These are phyloP conservation scores for Saccharomyces pastorianus DNA, from an alignment of 1,139 yeast genomes.

Conservation along the genomic window DNA sequence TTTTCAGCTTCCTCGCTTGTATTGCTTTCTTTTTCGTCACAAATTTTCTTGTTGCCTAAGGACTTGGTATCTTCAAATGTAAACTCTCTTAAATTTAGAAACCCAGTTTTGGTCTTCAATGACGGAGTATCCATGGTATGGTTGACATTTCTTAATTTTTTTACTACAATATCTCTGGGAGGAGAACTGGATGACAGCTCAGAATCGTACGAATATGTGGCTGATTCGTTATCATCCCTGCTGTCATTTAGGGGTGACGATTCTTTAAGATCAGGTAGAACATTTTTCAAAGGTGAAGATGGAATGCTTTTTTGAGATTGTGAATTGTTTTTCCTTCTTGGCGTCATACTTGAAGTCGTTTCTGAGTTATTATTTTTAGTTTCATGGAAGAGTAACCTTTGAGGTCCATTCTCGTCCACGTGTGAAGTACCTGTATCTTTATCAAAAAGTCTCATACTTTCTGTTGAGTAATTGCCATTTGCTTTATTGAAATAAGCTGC, in stretches of 20 bases:
- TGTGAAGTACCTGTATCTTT: slow-evolving; percentile 5
- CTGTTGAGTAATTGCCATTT: not conserved
- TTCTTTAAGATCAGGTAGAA: slow-evolving; percentile 10
- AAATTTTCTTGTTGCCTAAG: not conserved
- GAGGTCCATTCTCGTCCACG: slow-evolving; percentile 17
- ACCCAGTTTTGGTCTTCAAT: slow-evolving; percentile 12
- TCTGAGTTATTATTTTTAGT: slow-evolving; percentile 1
- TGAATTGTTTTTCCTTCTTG: not conserved
- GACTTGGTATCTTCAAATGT: slow-evolving; percentile 14
- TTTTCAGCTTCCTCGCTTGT: not conserved
- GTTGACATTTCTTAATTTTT: not conserved
- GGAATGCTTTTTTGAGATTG: not conserved
- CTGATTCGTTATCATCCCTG: not conserved
- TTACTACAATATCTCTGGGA: not conserved
- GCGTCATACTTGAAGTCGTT: not conserved
- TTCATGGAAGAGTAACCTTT: slow-evolving; percentile 23
- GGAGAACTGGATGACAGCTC: slow-evolving; percentile 6
- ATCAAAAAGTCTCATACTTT: slow-evolving; percentile 3
- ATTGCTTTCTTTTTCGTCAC: not conserved
- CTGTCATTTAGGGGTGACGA: not conserved
- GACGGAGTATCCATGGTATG: not conserved
- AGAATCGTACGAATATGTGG: slow-evolving; percentile 8
- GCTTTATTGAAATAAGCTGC: slow-evolving; percentile 9
- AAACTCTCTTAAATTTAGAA: slow-evolving; percentile 16
- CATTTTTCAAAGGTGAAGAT: slow-evolving; percentile 11